Conservation (phyloP, 495 filamentous ascomycete species). For the Wilcoxina mikolae region DNA sequence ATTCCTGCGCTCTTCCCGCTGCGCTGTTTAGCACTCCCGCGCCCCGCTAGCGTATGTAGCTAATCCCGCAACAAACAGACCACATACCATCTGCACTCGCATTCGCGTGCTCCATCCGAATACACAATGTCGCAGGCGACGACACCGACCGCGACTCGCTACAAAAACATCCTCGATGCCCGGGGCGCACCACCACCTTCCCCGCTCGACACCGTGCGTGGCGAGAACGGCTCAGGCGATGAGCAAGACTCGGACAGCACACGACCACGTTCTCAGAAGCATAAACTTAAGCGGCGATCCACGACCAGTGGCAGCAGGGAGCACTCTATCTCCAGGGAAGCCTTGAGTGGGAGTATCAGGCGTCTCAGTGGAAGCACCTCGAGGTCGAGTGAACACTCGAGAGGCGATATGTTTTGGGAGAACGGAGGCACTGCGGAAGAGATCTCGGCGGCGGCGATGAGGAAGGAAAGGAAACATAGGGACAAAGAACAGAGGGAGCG, state of each 20-base stretch:
- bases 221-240: conserved; percentile 4
- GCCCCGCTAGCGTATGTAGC: too few species aligned
- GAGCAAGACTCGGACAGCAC: conserved; percentile 2
- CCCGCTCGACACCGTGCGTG: not conserved
- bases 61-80: not conserved
- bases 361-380: not conserved
- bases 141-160: not conserved
- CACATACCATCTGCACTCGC: too few species aligned
- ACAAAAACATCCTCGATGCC: not conserved
- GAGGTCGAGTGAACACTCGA: not conserved
- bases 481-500: not conserved
- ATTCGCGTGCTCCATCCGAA: not conserved
- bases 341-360: not conserved
- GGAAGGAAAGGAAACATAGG: not conserved
- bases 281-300: not conserved
- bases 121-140: conserved; percentile 2
- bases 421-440: conserved; percentile 1
- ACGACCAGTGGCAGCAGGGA: not conserved
- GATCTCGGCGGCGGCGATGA: not conserved
- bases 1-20: too few species aligned
- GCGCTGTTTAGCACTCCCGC: too few species aligned
- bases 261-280: not conserved
- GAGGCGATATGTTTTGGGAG: conserved; percentile 3
- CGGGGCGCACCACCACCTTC: not conserved
- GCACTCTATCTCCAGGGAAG: not conserved